Percentiles rank a stretch among this genome's conserved stretches.
Conservation (phyloP, 2,329 filamentous ascomycete genomes). For the Esteya vermicola region DNA sequence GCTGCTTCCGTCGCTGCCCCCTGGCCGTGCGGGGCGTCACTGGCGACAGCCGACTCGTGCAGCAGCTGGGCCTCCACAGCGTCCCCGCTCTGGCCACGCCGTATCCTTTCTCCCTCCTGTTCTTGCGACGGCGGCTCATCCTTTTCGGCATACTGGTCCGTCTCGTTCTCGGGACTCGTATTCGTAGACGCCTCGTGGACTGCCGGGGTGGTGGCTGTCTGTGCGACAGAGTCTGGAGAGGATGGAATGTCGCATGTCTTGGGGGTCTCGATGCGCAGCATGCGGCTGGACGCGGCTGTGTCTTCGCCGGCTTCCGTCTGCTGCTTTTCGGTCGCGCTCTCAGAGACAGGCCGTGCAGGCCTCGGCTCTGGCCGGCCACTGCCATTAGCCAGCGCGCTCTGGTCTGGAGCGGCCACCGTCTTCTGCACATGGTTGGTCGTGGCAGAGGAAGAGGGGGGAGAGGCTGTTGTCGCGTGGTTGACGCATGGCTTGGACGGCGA, state of each 20-base stretch:
- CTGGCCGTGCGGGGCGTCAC: neutral
- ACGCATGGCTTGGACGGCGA: too few species aligned
- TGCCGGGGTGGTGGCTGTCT: constrained; percentile 59
- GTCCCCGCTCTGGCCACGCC: neutral
- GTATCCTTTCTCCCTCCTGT: constrained; percentile 10
- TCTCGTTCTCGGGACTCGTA: constrained; percentile 61
- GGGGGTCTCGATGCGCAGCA: neutral
- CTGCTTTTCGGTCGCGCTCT: neutral
- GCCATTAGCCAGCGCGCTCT: too few species aligned
- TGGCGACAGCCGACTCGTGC: constrained; percentile 24
- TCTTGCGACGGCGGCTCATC: constrained; percentile 21
- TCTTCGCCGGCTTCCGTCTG: neutral
- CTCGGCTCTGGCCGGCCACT: too few species aligned
- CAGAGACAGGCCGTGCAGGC: too few species aligned
- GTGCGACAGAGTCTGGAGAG: constrained; percentile 52
- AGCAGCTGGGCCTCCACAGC: constrained; percentile 29
- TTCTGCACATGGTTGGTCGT: too few species aligned
- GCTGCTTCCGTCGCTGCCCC: too few species aligned
- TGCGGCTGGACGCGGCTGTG: neutral
- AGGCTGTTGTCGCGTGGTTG: too few species aligned
- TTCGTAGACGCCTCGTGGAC: constrained; percentile 55
- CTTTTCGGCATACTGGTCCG: constrained; percentile 38
- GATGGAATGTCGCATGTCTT: constrained; percentile 28
- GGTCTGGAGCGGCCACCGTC: too few species aligned
- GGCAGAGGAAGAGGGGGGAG: too few species aligned